These are phyloP conservation scores for Cucumis sativus DNA, from an alignment of 306 rosid species.

Conservation along the genomic window Cucumber_9930_V3 NC_026656.2:13042501-13043000, in stretches of 20 bases:
- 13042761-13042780: not conserved
- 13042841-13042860: too few relatives aligned
- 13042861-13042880: too few relatives aligned
- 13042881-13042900: too few relatives aligned
- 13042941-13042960: too few relatives aligned
- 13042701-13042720: too few relatives aligned
- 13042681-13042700: not conserved
- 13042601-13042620: constrained; percentile 3
- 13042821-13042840: too few relatives aligned
- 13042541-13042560: not conserved
- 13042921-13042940: too few relatives aligned
- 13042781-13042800: not conserved
- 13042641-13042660: not conserved
- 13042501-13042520: not conserved
- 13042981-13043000: too few relatives aligned
- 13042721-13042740: too few relatives aligned
- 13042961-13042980: too few relatives aligned
- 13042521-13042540: not conserved
- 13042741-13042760: not conserved
- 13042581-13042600: not conserved
- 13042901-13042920: too few relatives aligned
- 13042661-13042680: not conserved
- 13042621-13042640: not conserved
- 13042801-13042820: too few relatives aligned
- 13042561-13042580: not conserved